Percentiles rank a stretch among this genome's conserved stretches.
Conservation (phyloP, 2,329 filamentous ascomycete genomes). For the Sporothrix sp. region DNA sequence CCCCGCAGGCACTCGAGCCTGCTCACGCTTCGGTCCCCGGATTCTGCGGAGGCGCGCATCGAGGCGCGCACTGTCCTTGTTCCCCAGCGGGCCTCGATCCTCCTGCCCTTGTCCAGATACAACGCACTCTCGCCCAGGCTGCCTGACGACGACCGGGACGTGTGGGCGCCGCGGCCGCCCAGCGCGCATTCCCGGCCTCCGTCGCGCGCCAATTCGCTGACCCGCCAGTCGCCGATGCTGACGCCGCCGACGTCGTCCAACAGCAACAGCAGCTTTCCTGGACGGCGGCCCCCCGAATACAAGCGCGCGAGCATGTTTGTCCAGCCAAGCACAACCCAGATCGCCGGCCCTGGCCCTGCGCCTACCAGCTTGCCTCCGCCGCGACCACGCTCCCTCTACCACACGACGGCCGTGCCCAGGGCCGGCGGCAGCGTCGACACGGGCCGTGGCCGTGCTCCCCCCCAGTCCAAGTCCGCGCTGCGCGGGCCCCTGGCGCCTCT, state of each 20-base stretch:
- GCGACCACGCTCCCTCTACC: neutral
- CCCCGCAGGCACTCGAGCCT: slow-evolving; percentile 17
- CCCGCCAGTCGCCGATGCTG: neutral
- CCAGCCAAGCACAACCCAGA: slow-evolving; percentile 9
- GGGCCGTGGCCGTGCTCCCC: neutral
- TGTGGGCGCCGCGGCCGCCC: neutral
- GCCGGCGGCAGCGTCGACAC: slow-evolving; percentile 1
- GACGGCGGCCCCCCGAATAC: slow-evolving; percentile 10
- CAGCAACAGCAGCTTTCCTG: neutral
- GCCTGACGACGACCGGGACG: neutral
- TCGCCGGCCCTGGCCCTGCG: neutral
- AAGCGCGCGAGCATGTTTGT: slow-evolving; percentile 22
- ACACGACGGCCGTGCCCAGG: neutral
- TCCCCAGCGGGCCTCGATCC: neutral
- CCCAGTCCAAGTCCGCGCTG: slow-evolving; percentile 6
- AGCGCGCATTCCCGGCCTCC: neutral
- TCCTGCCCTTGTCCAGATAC: slow-evolving; percentile 8
- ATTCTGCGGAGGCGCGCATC: neutral
- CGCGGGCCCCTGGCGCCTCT: neutral
- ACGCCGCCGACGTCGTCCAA: neutral
- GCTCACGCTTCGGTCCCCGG: slow-evolving; percentile 1
- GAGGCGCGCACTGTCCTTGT: neutral
- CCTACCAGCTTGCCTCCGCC: neutral
- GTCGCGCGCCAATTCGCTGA: slow-evolving; percentile 4
- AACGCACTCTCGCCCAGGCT: neutral